Base-by-base conservation (phyloP, 768 basidiomycete genomes). In the Butyriboletus loyo region DNA sequence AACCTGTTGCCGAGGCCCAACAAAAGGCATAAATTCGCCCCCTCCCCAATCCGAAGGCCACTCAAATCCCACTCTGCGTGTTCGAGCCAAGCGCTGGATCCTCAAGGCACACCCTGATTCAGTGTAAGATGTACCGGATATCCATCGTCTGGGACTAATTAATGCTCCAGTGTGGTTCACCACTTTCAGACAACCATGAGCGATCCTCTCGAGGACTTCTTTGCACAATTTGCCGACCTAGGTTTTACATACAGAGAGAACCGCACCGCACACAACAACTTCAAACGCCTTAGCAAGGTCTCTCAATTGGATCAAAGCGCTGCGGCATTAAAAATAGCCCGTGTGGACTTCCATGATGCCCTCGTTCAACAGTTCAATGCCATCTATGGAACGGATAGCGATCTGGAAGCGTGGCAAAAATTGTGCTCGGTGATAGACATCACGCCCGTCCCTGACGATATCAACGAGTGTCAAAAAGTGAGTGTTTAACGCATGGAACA, bases 341-440 rank as follows among this genome's bases (percentile, higher is more conserved):
- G 43, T 19, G 0, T 22, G 7, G 46, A 43, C 0, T 69, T 61
- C 57, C 46, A 56, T 0, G 56, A 59, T 5, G 65, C 67, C 0
- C 56, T 68, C 38, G 54, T 50, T 1, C 42, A 58, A 13, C 47
- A 71, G 44, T 71, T 68, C 45, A 67, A 68, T 32, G 42, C 48
- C 25, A 36, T 56, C 27, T 65, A 52, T 15, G 69, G 67, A 11
- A 57, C 60, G 2, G 48, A 51, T 2, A 49, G 38, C 47, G 32
- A 59, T 27, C 32, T 71, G 7, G 15, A 1, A 1, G 52, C 65
- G 19, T 68, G 67, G 67, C 67, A 57, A 30, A 56, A 49, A n/a
- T 19, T 68, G 22, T 71, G 69, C 38, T 5, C 11, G 4, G 50
- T 49, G 14, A 58, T 71, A 25, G 52, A 36, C 9, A 54, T 71